These are phyloP conservation scores for Penicillium nucicola DNA, from an alignment of 495 filamentous ascomycete genomes.

Conservation along the genomic window DNA sequence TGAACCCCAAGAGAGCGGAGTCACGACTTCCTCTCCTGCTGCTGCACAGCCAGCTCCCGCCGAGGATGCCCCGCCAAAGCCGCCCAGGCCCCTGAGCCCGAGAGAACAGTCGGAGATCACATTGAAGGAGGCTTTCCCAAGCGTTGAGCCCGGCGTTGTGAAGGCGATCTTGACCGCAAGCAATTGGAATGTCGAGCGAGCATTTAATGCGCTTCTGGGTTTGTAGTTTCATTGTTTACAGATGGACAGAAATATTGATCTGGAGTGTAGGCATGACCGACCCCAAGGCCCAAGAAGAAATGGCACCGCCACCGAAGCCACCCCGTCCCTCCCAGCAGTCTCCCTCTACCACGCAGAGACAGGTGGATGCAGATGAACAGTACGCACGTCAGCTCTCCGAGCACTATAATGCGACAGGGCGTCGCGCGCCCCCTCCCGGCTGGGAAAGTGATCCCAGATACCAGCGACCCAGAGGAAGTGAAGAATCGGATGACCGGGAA, in stretches of 20 bases:
- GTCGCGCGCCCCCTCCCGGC: conserved; percentile 33
- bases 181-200: conserved; percentile 83
- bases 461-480: conserved; percentile 28
- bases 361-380: conserved; percentile 85
- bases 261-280: conserved; percentile 77
- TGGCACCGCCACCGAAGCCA: conserved; percentile 63
- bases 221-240: conserved; percentile 16
- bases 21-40: conserved; percentile 37
- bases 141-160: conserved; percentile 75
- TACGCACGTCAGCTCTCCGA: conserved; percentile 93
- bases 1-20: conserved; percentile 65
- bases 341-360: conserved; percentile 63
- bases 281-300: conserved; percentile 73
- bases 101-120: conserved; percentile 82
- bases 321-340: conserved; percentile 56
- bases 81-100: conserved; percentile 78
- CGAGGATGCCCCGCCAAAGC: conserved; percentile 66
- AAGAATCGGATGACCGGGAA: conserved; percentile 58
- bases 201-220: conserved; percentile 94
- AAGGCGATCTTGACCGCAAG: conserved; percentile 87
- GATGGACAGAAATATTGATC: conserved; percentile 1
- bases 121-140: conserved; percentile 90
- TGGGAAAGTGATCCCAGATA: conserved; percentile 44
- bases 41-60: conserved; percentile 24
- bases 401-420: conserved; percentile 67